Conservation (phyloP, 2,329 filamentous ascomycete genomes). For the Cryphonectria naterciae region DNA sequence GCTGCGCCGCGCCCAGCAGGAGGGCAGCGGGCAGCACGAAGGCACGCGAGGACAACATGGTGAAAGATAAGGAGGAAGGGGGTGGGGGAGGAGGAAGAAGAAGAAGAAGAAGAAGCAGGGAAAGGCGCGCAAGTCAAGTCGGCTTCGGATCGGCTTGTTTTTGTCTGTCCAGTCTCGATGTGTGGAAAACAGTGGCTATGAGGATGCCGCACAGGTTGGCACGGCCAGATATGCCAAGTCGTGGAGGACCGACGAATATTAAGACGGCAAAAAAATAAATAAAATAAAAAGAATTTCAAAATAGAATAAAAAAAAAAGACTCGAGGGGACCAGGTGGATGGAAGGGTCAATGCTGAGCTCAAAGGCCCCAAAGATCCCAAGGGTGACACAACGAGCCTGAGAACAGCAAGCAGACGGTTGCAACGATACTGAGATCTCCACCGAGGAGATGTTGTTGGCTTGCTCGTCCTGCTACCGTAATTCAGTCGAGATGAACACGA, state of each 20-base stretch:
- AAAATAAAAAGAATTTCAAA: not conserved
- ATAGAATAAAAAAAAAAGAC: not conserved
- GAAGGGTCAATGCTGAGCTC: not conserved
- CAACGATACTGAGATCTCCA: not conserved
- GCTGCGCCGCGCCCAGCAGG: conserved; percentile 48
- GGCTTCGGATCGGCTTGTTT: not conserved
- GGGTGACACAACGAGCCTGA: not conserved
- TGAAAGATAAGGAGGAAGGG: not conserved
- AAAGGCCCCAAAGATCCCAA: not conserved
- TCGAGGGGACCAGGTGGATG: not conserved
- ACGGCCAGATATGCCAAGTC: not conserved
- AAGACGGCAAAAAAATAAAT: not conserved
- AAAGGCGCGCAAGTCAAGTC: not conserved
- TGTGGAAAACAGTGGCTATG: not conserved
- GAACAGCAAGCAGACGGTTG: not conserved
- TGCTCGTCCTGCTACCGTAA: not conserved
- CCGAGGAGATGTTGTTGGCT: not conserved
- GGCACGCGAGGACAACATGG: conserved; percentile 36
- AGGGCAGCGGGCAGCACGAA: conserved; percentile 40
- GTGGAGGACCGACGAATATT: not conserved
- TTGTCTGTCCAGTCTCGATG: not conserved
- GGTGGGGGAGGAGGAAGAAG: too few species aligned
- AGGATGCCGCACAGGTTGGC: not conserved
- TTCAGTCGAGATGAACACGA: not conserved
- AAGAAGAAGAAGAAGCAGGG: too few species aligned